Evolutionary conservation across 306 rosid genomes (phyloP), one percentile per base, ranked within the genome.

Genomic region (Pterocarpus santalinus): DNA sequence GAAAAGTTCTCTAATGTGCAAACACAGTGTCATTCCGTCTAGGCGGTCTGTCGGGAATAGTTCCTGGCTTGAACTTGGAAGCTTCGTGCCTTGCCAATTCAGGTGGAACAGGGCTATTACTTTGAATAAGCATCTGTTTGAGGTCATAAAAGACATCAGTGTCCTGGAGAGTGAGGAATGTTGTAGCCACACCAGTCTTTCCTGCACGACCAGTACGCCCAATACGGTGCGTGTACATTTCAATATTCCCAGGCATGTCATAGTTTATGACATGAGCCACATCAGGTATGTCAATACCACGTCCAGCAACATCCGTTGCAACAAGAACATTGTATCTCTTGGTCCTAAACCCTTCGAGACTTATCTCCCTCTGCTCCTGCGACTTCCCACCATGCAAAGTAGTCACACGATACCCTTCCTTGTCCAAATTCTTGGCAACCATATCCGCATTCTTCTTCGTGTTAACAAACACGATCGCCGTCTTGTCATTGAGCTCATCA

Each of bases 201-300:
- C 98, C 97, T 12, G 97, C 97, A 84, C 98, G 97, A 11, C 98
- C 98, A 9, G 98, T 92, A 56, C 95, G 92, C 32, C 97, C 95
- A 38, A 94, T 94, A 49, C 98, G 92, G 61, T 94, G 98, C 0
- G 98, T 94, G 88, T 94, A 94, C 91, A 86, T 92, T 74, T 92
- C 98, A 72, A 94, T 94, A 80, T 87, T 92, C 85, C 90, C 90
- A 16, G 97, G 98, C 98, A 88, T 94, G 85, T 94, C 98, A 43
- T 84, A 90, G 85, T 94, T 94, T 74, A 94, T 86, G 65, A 94
- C 98, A 81, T 90, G 91, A 69, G 98, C 98, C 78, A 94, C 98
- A 81, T 92, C 97, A 11, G 98, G 98, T 84, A 94, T 94, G 84
- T 94, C 98, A 85, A 94, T 94, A 32, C 98, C 98, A 84, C 98